Base-by-base conservation (phyloP, 352 stramenopile genomes). In the Pythium pyrilobum region DNA sequence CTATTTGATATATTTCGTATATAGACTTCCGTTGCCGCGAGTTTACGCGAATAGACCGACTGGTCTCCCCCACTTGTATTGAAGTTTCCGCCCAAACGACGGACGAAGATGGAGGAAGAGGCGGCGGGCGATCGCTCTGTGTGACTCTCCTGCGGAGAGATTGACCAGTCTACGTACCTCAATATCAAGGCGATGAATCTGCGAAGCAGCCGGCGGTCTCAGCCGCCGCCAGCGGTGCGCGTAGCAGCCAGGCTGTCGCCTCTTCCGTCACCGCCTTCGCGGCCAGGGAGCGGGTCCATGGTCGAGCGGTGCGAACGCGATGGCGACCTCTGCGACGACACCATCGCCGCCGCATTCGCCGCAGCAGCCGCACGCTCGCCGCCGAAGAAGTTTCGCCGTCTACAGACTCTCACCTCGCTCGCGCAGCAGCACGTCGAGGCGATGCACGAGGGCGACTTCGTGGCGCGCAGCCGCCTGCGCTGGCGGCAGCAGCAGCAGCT, bases 371-470 rank as follows among this genome's bases (percentile, higher is more conserved):
- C 34, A 27, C 34, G 44, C 34, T 49, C 54, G 28, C 38, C 54
- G 16, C 40, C 34, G 21, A 52, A 45, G 13, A 57, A 58, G 27
- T 66, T 29, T 21, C 51, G 56, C 12, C 57, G 77, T 1, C 60
- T 88, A 6, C 61, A 73, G 31, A 88, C 77, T 20, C 62, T 88
- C 15, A 39, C 57, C 9, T 64, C 77, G 21, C 52, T 88, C 11
- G 75, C 64, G 2, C 58, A 71, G 20, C 48, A 54, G 8, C 77
- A 77, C 13, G 69, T 84, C 20, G 25, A 38, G 29, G 52, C 47
- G 2, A 63, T 88, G 50, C 63, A 73, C 24, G 53, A 36, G 23
- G 71, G 73, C 21, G 54, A 68, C 15, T 86, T 85, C 36, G 61
- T 88, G 4, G 33, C 53, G 6, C 69, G 75, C 15, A 85, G 77